Evolutionary conservation across 257 asterid genomes (phyloP), one percentile per base, ranked within the genome.

Genomic region (Salvia splendens): DNA sequence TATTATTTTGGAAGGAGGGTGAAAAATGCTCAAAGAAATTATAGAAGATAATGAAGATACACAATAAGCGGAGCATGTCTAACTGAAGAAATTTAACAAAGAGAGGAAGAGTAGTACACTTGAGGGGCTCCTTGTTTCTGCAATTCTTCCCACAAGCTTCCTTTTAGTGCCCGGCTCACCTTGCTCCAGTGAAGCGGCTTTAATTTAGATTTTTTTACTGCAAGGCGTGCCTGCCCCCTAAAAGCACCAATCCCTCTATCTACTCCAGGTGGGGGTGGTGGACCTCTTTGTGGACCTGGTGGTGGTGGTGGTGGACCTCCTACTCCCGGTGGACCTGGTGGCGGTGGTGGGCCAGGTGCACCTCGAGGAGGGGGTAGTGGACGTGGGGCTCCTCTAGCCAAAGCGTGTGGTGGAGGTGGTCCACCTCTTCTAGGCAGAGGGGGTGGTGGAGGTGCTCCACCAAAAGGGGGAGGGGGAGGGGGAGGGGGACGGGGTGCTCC

Each of bases 181-280:
- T 95, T 95, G 83, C 95, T 89, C 99, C 99, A 91, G 57, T 95
- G 96, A 77, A 95, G 84, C 40, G 99, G 99, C 84, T 95, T 95
- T 75, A 95, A 71, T 40, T 79, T 91, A 61, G 99, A 95, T 78
- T 83, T 86, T 51, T 80, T 62, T 45, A 4, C 67, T 11, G 6
- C 54, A 6, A 42, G 55, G 6, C 55, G 54, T 4, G 85, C 47
- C 90, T 87, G 75, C 54, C 87, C 95, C 59, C 79, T 77, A 51
- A 83, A 78, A 52, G 77, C 81, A 56, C 74, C 65, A 12, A 51
- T 76, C 56, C 89, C 95, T 62, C 78, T 75, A 56, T 85, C 83
- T 73, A 67, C 77, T 35, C 78, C 76, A 53, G 82, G 85, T 48
- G 84, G 84, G 8, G 89, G 89, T 20, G 89, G 86, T n/a, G 82